Base-by-base conservation (phyloP, 1,284 basidiomycete species). In the Vanrija pseudolonga region DNA sequence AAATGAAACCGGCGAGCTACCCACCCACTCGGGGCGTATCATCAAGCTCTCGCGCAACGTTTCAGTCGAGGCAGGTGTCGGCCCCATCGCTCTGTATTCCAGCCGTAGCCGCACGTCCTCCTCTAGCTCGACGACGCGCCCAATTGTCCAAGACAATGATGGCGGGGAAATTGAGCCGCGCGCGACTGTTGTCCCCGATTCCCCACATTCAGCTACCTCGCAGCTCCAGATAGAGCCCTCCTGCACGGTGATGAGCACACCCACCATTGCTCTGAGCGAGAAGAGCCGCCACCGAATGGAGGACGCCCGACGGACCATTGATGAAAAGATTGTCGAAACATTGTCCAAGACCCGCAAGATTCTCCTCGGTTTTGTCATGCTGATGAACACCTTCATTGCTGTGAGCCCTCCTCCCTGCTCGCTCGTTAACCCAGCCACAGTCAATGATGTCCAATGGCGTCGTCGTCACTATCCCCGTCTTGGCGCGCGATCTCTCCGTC, bases 391-490 rank as follows among this genome's bases (percentile, higher is more conserved):
- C 6, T 53, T 67, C 32, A 51, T 64, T n/a, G 58, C 59, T 19
- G 63, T 65, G 39, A 59, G 63, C 52, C 6, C 7, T 6, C 11
- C 14, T 4, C 6, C n/a, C 32, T 19, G 19, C 47, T 46, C 19
- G 37, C 26, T 24, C 24, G 24, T 24, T 24, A 24, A 24, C 24
- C 24, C 24, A 24, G 14, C 19, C 7, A 11, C 38, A 55, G 57
- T 51, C 55, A 15, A 56, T 56, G 52, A 45, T 14, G 14, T 32
- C 40, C 38, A 60, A 57, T 47, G 55, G 55, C 0, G 55, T 60
- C 14, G 36, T 55, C n/a, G 55, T 72, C 39, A 70, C 71, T 3
- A 64, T 77, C 20, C 75, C 76, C 1, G 63, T 71, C 7, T 72
- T 76, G 17, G 71, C 71, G 17, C 40, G 45, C 7, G 65, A 71